phyloP scores from a whole-genome alignment of 768 basidiomycete species.

The Kwoniella pini region DNA sequence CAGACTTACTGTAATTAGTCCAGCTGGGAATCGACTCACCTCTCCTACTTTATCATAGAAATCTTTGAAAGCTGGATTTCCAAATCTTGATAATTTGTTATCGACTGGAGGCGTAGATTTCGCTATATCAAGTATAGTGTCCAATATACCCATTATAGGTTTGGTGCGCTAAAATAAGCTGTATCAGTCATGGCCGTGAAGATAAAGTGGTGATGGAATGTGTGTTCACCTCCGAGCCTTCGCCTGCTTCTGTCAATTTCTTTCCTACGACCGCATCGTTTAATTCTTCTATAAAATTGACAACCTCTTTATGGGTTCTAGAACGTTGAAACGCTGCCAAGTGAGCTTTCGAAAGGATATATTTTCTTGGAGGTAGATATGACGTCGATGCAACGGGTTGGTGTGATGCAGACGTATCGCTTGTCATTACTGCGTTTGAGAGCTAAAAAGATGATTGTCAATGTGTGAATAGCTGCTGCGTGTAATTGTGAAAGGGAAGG shows the following conservation, averaged over 20 bases:
- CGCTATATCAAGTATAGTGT: conserved; percentile 67
- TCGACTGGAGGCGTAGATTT: conserved; percentile 78
- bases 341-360: conserved; percentile 73
- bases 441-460: not conserved
- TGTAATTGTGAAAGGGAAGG: not conserved
- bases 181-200: no score
- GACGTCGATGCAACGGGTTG: conserved; percentile 11
- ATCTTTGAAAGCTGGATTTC: conserved; percentile 91
- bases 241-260: conserved; percentile 69
- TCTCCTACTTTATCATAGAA: conserved; percentile 81
- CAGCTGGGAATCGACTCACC: conserved; percentile 56
- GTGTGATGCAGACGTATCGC: not conserved
- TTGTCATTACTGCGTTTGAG: not conserved
- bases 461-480: not conserved
- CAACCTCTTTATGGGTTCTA: conserved; percentile 66
- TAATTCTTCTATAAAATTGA: conserved; percentile 70
- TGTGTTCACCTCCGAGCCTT: conserved; percentile 64
- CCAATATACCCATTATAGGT: conserved; percentile 66
- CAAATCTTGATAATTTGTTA: conserved; percentile 87
- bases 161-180: conserved; percentile 61
- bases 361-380: conserved; percentile 57
- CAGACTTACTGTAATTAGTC: not conserved
- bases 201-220: no score
- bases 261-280: conserved; percentile 74
- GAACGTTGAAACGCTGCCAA: conserved; percentile 79